Conservation (phyloP, 331 rosid species). For the Telfairia occidentalis region DNA sequence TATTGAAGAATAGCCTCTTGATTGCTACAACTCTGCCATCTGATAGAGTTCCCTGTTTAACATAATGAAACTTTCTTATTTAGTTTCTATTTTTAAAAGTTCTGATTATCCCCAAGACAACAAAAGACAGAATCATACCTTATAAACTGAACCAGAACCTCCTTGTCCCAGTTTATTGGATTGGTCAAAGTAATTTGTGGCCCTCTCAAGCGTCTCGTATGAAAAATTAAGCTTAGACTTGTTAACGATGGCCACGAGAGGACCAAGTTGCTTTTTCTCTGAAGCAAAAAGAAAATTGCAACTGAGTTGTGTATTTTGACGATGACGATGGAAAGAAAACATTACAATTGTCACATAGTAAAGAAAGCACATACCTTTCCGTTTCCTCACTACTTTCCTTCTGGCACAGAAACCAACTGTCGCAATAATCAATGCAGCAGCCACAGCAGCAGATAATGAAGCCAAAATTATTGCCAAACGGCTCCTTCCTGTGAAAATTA, state of each 20-base stretch:
- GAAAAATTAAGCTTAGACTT: slow-evolving; percentile 46
- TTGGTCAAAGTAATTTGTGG: slow-evolving; percentile 46
- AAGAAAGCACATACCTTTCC: slow-evolving; percentile 36
- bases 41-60: slow-evolving; percentile 48
- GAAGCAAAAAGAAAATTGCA: slow-evolving; percentile 13
- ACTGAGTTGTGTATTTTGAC: not conserved
- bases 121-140: slow-evolving; percentile 9
- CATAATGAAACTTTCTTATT: not conserved
- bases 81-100: not conserved
- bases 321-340: not conserved
- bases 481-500: slow-evolving; percentile 24
- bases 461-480: slow-evolving; percentile 28
- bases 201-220: slow-evolving; percentile 59
- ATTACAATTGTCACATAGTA: not conserved
- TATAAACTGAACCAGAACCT: slow-evolving; percentile 71
- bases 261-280: slow-evolving; percentile 52
- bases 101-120: not conserved
- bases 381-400: slow-evolving; percentile 32
- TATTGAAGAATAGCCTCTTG: slow-evolving; percentile 59
- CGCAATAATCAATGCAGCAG: slow-evolving; percentile 30
- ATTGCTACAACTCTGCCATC: slow-evolving; percentile 52
- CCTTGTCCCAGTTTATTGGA: slow-evolving; percentile 71
- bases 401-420: slow-evolving; percentile 32
- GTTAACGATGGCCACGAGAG: slow-evolving; percentile 31
- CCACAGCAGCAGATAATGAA: slow-evolving; percentile 30